phyloP scores from a whole-genome alignment of 441 rosid genomes.

The Sinapis alba region DNA sequence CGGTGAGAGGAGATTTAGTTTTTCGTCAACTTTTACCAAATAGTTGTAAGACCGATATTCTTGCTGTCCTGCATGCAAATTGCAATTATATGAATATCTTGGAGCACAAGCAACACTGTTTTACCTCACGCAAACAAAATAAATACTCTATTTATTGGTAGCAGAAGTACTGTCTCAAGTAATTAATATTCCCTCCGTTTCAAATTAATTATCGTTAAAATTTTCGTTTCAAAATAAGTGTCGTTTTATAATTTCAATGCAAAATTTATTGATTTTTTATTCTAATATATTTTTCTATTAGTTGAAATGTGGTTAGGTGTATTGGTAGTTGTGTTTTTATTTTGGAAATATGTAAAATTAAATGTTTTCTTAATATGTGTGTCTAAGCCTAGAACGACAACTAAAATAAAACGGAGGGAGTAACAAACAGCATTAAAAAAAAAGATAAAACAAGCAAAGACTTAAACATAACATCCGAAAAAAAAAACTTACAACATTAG shows the following conservation, averaged over 20 bases:
- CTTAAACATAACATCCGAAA: conserved; percentile 13
- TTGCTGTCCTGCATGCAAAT: conserved; percentile 1
- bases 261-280: too few relatives aligned
- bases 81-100: not conserved
- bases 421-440: conserved; percentile 13
- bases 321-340: too few relatives aligned
- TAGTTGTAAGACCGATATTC: not conserved
- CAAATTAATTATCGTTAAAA: too few relatives aligned
- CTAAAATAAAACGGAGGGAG: too few relatives aligned
- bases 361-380: too few relatives aligned
- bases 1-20: not conserved
- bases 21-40: not conserved
- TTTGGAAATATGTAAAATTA: too few relatives aligned
- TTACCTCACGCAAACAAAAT: not conserved
- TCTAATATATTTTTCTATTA: too few relatives aligned
- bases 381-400: too few relatives aligned
- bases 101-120: not conserved
- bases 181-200: too few relatives aligned
- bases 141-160: conserved; percentile 7
- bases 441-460: not conserved
- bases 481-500: conserved; percentile 3
- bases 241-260: too few relatives aligned
- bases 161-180: conserved; percentile 22
- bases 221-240: too few relatives aligned
- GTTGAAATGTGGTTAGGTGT: too few relatives aligned